These are phyloP conservation scores for Emergomyces orientalis DNA, from an alignment of 2,329 filamentous ascomycete genomes.

Conservation along the genomic window DNA sequence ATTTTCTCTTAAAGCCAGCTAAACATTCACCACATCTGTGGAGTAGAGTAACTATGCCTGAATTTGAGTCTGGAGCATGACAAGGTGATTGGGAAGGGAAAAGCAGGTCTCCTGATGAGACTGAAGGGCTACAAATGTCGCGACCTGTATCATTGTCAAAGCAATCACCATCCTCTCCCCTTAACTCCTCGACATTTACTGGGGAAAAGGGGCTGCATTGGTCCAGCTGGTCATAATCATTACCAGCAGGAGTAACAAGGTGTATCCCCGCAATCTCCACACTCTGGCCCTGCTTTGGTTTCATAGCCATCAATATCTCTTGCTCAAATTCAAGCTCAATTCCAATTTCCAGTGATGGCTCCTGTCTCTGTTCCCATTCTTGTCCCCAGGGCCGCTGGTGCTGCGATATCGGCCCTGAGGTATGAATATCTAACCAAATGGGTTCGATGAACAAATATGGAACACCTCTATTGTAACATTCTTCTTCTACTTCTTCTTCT, in stretches of 20 bases:
- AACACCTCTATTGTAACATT: neutral
- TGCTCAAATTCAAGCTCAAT: neutral
- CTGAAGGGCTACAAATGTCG: neutral
- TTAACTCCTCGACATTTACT: neutral
- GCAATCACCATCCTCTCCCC: neutral
- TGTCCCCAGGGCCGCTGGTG: neutral
- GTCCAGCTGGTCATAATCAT: no score
- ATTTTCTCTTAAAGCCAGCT: neutral
- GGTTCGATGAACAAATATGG: neutral
- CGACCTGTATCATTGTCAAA: neutral
- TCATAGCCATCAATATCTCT: neutral
- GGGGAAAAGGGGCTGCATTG: no score
- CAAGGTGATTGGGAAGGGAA: neutral
- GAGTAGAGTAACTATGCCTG: neutral
- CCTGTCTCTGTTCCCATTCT: neutral
- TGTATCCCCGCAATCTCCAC: neutral
- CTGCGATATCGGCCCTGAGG: neutral
- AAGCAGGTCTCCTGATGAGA: neutral
- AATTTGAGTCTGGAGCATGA: neutral
- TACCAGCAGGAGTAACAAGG: no score
- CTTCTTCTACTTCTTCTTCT: neutral
- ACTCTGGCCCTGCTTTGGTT: neutral
- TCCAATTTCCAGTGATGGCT: neutral
- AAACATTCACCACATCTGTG: neutral
- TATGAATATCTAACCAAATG: neutral